Base-by-base conservation (phyloP, 2,329 filamentous ascomycete genomes). In the Penicillium vulpinum region DNA sequence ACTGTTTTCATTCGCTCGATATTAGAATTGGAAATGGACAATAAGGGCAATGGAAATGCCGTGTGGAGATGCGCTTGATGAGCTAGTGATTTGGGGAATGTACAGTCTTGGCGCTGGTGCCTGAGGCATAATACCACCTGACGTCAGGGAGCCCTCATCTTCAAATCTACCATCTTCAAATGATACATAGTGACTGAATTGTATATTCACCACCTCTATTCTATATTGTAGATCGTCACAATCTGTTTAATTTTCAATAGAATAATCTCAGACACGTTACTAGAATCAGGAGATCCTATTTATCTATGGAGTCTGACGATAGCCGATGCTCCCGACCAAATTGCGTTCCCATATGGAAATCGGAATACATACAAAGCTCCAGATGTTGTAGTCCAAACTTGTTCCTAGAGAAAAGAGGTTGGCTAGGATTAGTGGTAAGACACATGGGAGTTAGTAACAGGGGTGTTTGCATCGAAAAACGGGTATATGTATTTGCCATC, bases 131-230 rank as follows among this genome's bases (percentile, higher is more conserved):
- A 39, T 1, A 8, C 28, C 59, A 62, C 56, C 43, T 62, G 60
- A 62, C 59, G 60, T 62, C 60, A 61, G 36, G 41, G 35, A 56
- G 51, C 60, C 59, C 60, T 51, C 38, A 35, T 51, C 16, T 26
- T 33, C 6, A 38, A 22, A 22, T 33, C n/a, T n/a, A n/a, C n/a
- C n/a, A n/a, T 50, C n/a, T 39, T 28, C 7, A 36, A 22, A 22
- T 33, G 13, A 15, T 15, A 11, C 11, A 22, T 22, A 21, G n/a
- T 22, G 28, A 33, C 18, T 50, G 18, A 13, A n/a, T 13, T 31
- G 18, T 22, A 41, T 15, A 18, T 35, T 44, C 28, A 31, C 15
- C 5, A 11, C 4, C 5, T 10, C 15, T 51, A 35, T 18, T 21
- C 11, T 18, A n/a, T 35, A 26, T 18, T 15, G 9, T 28, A 28